Percentiles rank a stretch among this genome's conserved stretches.
These are phyloP conservation scores for Eimeria acervulina DNA, from an alignment of 169 alveolate genomes.

Conservation along the genomic window DNA sequence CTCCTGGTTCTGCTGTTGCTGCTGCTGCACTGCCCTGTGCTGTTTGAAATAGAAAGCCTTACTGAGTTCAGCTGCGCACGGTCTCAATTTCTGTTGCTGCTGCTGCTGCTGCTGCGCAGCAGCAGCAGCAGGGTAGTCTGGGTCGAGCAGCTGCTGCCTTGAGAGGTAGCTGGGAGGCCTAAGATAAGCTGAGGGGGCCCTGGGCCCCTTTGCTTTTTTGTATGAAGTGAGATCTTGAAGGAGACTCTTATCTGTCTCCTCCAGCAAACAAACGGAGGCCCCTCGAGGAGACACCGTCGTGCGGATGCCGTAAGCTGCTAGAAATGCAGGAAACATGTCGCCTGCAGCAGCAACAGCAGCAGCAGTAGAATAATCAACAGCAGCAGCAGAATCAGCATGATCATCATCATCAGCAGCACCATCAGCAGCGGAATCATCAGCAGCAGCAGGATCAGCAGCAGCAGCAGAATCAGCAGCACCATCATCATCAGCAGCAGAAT, in stretches of 20 bases:
- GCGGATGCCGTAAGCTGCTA: slow-evolving; percentile 58
- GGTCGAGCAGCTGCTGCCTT: slow-evolving; percentile 77
- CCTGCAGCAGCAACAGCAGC: slow-evolving; percentile 11
- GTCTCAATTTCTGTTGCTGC: neutral
- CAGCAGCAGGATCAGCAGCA: too few relatives aligned
- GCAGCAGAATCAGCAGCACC: too few relatives aligned
- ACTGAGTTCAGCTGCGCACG: slow-evolving; percentile 39
- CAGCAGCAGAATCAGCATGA: neutral
- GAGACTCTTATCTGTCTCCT: slow-evolving; percentile 37
- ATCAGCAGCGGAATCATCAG: too few relatives aligned
- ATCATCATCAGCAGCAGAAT: neutral
- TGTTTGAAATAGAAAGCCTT: slow-evolving; percentile 29
- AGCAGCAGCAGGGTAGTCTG: slow-evolving; percentile 67
- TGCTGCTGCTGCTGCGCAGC: too few relatives aligned
- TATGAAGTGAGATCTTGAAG: slow-evolving; percentile 68
- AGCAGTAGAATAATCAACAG: neutral
- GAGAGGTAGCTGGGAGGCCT: slow-evolving; percentile 26
- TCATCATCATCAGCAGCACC: too few relatives aligned
- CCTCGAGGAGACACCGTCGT: slow-evolving; percentile 13
- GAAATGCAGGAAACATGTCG: neutral
- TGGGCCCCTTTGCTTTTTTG: slow-evolving; percentile 46
- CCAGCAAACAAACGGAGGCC: neutral
- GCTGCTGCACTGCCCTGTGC: neutral
- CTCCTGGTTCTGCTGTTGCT: slow-evolving; percentile 24
- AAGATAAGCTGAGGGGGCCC: slow-evolving; percentile 63